Percentiles rank a stretch among this genome's conserved stretches.
Evolutionary conservation across 192 early-diverging fungal genomes (phyloP).

Genomic region (Gaertneriomyces semiglobifer): DNA sequence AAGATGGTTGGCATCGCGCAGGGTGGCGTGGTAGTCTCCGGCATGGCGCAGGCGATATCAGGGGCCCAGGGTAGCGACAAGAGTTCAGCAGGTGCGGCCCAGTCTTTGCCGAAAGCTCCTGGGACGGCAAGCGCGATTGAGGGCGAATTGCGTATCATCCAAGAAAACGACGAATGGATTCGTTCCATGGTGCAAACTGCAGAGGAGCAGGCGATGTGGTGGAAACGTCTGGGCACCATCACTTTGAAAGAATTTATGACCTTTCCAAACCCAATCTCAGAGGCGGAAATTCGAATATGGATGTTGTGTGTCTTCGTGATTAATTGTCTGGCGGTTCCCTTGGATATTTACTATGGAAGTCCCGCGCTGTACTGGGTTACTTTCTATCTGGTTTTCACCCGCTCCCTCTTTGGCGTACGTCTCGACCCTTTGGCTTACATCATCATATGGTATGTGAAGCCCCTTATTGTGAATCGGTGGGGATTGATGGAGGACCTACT

Average conservation of each 20-base stretch:
- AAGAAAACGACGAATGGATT: background rate
- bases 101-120: background rate
- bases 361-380: background rate
- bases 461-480: background rate
- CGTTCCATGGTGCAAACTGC: background rate
- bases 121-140: background rate
- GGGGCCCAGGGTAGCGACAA: background rate
- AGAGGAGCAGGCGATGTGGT: conserved; percentile 1
- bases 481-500: background rate
- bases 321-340: background rate
- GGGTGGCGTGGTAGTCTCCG: background rate
- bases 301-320: background rate
- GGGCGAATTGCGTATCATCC: background rate
- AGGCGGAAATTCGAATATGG: conserved; percentile 2
- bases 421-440: background rate
- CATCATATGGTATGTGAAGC: background rate
- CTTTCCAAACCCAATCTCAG: background rate
- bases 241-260: background rate
- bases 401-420: background rate
- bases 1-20: background rate
- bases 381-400: background rate
- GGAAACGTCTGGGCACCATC: background rate
- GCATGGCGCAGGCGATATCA: background rate
- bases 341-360: background rate
- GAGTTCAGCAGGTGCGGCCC: background rate